Conservation (phyloP, 441 rosid species). For the Hura crepitans region DNA sequence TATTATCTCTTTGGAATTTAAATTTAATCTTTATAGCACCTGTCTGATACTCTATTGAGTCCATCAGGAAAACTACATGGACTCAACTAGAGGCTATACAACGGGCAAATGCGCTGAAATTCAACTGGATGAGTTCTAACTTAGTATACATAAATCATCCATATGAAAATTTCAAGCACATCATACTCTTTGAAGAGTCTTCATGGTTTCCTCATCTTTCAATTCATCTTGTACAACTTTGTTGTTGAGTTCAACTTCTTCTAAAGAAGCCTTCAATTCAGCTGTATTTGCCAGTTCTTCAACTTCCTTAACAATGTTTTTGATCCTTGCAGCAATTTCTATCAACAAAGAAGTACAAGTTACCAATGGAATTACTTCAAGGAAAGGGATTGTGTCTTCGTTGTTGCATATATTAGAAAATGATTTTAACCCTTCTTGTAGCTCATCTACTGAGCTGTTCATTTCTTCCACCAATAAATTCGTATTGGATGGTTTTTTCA, state of each 20-base stretch:
- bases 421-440: slow-evolving; percentile 32
- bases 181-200: too few species aligned
- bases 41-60: too few species aligned
- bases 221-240: too few species aligned
- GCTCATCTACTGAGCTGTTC: slow-evolving; percentile 32
- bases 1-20: too few species aligned
- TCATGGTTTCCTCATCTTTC: too few species aligned
- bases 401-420: slow-evolving; percentile 23
- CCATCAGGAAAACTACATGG: too few species aligned
- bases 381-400: slow-evolving; percentile 22
- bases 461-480: slow-evolving; percentile 36
- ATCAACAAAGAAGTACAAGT: slow-evolving; percentile 37
- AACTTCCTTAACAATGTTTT: slow-evolving; percentile 32
- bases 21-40: too few species aligned
- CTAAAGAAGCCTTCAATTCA: slow-evolving; percentile 22
- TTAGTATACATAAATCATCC: too few species aligned
- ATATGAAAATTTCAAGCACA: background rate
- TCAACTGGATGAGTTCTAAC: too few species aligned
- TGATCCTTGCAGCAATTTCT: slow-evolving; percentile 35
- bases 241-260: slow-evolving; percentile 22
- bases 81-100: too few species aligned
- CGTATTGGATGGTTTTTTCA: slow-evolving; percentile 33
- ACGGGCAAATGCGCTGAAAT: too few species aligned
- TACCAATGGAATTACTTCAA: slow-evolving; percentile 32
- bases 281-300: slow-evolving; percentile 32